phyloP scores from a whole-genome alignment of 2,329 filamentous ascomycete species.

The Penicillium sp. region DNA sequence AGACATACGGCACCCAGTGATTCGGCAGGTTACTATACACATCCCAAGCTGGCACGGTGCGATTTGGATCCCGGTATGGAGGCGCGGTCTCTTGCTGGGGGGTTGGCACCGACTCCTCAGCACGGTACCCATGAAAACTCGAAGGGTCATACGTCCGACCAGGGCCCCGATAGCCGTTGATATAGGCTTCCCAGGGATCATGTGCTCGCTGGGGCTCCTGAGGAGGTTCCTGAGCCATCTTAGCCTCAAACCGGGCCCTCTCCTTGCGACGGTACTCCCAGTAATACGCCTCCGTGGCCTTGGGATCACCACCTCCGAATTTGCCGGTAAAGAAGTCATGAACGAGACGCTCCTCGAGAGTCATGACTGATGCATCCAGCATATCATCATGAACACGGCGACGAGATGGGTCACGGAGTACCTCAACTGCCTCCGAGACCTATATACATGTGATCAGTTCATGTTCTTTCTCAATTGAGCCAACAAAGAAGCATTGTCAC shows the following conservation, averaged over 20 bases:
- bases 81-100: too few species aligned
- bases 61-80: too few species aligned
- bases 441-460: constrained; percentile 7
- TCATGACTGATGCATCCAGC: background rate
- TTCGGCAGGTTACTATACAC: too few species aligned
- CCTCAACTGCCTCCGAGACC: constrained; percentile 33
- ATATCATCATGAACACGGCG: constrained; percentile 21
- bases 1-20: too few species aligned
- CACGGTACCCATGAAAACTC: too few species aligned
- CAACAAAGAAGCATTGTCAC: background rate
- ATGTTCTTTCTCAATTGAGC: background rate
- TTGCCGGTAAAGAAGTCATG: too few species aligned
- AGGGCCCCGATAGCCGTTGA: background rate
- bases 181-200: background rate
- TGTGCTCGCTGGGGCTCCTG: background rate
- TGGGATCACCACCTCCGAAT: background rate
- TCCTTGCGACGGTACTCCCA: background rate
- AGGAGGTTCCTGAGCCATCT: background rate
- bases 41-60: too few species aligned
- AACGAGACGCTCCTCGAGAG: too few species aligned
- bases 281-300: background rate
- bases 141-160: background rate
- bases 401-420: constrained; percentile 28
- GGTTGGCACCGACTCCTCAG: too few species aligned
- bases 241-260: background rate